Conservation (phyloP, 305 asterid species). For the Fraxinus xanthoxyloides region DNA sequence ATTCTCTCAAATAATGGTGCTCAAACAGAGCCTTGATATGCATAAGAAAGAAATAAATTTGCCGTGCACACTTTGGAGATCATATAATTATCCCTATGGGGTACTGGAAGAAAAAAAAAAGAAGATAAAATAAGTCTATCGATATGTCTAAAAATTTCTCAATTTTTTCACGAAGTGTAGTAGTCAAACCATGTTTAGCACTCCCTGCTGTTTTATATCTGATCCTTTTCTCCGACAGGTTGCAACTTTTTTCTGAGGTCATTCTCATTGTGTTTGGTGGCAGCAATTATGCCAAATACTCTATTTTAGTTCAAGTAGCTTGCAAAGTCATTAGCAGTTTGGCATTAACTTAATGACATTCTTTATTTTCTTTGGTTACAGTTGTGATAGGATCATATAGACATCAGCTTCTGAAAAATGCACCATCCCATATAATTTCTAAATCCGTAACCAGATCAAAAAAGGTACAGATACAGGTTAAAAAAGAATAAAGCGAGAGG, state of each 20-base stretch:
- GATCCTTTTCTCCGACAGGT: background rate
- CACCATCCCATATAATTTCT: background rate
- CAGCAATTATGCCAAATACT: background rate
- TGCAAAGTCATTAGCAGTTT: background rate
- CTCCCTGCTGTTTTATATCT: background rate
- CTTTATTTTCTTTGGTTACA: background rate
- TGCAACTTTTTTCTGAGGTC: background rate
- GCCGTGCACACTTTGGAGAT: background rate
- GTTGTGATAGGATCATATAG: background rate
- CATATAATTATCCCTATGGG: background rate
- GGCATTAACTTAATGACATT: background rate
- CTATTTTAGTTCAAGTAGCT: background rate
- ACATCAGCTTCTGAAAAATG: background rate
- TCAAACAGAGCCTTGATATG: background rate
- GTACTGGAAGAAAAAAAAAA: background rate
- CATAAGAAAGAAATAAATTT: background rate
- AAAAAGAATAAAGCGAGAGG: background rate
- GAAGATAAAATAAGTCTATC: background rate
- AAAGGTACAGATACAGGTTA: background rate
- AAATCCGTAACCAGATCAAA: background rate
- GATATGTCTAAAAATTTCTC: background rate
- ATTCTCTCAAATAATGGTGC: background rate
- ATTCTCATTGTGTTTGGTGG: background rate
- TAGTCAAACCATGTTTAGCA: background rate
- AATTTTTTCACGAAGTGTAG: background rate